Evolutionary conservation across 225 moss, liverwort and hornwort species (phyloP).

Genomic region (Pseudisothecium myosuroides): DNA sequence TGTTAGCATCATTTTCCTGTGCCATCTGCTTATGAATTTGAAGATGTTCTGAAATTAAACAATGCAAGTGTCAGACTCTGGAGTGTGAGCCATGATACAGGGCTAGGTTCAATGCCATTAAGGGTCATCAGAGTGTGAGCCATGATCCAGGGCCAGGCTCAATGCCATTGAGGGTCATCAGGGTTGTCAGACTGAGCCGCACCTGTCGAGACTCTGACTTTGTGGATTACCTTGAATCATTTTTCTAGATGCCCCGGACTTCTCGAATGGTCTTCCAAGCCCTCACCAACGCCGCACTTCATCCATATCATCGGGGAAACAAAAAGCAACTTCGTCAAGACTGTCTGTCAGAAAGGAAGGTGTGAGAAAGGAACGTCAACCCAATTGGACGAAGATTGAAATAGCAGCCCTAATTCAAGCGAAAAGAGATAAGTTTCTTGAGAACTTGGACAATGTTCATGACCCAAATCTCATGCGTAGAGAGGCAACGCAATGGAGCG

Average conservation of each 20-base stretch:
- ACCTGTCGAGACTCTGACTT: too few species aligned
- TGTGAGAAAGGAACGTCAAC: neutral
- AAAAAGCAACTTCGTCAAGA: neutral
- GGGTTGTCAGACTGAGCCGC: too few species aligned
- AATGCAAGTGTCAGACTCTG: too few species aligned
- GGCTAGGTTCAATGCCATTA: too few species aligned
- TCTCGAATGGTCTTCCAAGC: neutral
- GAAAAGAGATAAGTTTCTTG: neutral
- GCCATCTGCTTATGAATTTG: too few species aligned
- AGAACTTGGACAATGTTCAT: neutral
- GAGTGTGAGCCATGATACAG: too few species aligned
- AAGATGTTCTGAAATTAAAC: too few species aligned
- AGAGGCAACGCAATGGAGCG: neutral
- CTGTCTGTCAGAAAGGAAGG: neutral
- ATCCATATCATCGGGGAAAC: neutral
- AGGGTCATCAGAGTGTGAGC: too few species aligned
- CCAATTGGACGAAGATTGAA: neutral
- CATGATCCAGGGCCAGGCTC: too few species aligned
- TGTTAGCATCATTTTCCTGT: too few species aligned
- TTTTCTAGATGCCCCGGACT: neutral
- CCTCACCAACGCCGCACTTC: neutral
- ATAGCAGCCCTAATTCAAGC: neutral
- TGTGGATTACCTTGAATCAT: neutral
- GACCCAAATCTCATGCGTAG: neutral
- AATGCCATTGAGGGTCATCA: too few species aligned